Percentiles rank a stretch among this genome's conserved stretches.
These are phyloP conservation scores for Corinectria fuckeliana DNA, from an alignment of 2,329 filamentous ascomycete species.

Conservation along the genomic window DNA sequence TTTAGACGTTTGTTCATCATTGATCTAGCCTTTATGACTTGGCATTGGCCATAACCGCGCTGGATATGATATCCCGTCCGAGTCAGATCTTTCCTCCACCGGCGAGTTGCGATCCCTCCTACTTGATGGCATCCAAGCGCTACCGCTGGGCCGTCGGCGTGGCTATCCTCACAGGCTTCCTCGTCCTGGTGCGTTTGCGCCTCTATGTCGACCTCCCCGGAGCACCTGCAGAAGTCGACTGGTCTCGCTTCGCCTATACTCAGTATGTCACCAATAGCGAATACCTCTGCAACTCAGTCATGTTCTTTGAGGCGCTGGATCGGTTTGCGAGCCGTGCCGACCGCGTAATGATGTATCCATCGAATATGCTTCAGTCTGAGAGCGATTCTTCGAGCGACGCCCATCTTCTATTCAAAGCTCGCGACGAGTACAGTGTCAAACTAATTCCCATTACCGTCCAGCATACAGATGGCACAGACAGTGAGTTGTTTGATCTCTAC, in stretches of 20 bases:
- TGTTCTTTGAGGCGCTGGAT: conserved; percentile 55
- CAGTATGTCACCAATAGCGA: conserved; percentile 57
- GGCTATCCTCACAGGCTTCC: neutral
- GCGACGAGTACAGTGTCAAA: conserved; percentile 53
- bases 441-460: conserved; percentile 51
- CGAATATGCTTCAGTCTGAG: conserved; percentile 43
- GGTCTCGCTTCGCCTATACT: conserved; percentile 51
- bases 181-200: neutral
- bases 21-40: neutral
- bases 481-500: conserved; percentile 37
- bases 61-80: neutral
- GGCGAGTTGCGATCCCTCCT: neutral
- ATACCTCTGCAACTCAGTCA: conserved; percentile 58
- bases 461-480: conserved; percentile 42
- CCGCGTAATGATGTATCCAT: conserved; percentile 55
- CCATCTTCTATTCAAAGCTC: conserved; percentile 49
- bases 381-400: conserved; percentile 37
- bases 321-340: conserved; percentile 51
- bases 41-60: neutral
- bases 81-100: neutral
- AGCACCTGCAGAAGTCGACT: conserved; percentile 9
- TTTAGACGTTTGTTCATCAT: no score
- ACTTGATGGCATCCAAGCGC: neutral
- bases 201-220: neutral
- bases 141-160: neutral